Conservation (phyloP, 2,329 filamentous ascomycete genomes). For the Neofusicoccum sp. region DNA sequence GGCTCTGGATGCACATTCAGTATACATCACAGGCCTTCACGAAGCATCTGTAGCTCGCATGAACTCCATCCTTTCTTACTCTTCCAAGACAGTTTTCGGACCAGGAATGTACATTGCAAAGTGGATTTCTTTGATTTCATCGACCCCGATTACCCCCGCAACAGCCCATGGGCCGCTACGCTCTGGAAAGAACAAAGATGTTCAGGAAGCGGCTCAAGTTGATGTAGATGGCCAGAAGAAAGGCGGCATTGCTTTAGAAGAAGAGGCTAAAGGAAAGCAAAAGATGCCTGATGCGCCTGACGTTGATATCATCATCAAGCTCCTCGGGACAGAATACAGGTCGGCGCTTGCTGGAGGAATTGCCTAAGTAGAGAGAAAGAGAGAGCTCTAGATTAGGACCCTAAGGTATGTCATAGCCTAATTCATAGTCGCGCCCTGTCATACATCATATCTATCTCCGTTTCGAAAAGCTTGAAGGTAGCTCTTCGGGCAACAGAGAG, state of each 20-base stretch:
- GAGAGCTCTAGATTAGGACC: not conserved
- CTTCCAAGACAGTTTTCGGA: slow-evolving; percentile 29
- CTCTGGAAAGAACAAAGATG: slow-evolving; percentile 36
- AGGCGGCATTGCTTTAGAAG: slow-evolving; percentile 33
- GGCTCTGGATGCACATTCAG: slow-evolving; percentile 62
- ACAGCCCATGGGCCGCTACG: slow-evolving; percentile 57
- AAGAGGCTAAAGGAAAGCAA: slow-evolving; percentile 23
- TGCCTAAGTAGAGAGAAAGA: not conserved
- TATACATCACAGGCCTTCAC: slow-evolving; percentile 61
- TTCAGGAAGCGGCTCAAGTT: slow-evolving; percentile 39
- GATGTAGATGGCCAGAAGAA: slow-evolving; percentile 37
- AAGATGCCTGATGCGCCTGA: slow-evolving; percentile 35
- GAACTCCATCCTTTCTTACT: slow-evolving; percentile 55
- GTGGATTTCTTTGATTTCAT: slow-evolving; percentile 73
- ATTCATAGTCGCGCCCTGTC: not conserved
- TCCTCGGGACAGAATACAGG: slow-evolving; percentile 37
- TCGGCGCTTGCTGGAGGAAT: slow-evolving; percentile 31
- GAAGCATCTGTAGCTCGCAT: slow-evolving; percentile 58
- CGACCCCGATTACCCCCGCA: slow-evolving; percentile 68
- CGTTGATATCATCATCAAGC: slow-evolving; percentile 32
- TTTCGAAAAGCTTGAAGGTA: slow-evolving; percentile 1
- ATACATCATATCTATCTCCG: slow-evolving; percentile 16
- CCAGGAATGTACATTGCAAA: slow-evolving; percentile 72
- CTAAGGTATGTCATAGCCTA: not conserved
- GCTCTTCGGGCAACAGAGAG: not conserved